phyloP scores from a whole-genome alignment of 2,329 filamentous ascomycete species.

The Penicillium sp. region DNA sequence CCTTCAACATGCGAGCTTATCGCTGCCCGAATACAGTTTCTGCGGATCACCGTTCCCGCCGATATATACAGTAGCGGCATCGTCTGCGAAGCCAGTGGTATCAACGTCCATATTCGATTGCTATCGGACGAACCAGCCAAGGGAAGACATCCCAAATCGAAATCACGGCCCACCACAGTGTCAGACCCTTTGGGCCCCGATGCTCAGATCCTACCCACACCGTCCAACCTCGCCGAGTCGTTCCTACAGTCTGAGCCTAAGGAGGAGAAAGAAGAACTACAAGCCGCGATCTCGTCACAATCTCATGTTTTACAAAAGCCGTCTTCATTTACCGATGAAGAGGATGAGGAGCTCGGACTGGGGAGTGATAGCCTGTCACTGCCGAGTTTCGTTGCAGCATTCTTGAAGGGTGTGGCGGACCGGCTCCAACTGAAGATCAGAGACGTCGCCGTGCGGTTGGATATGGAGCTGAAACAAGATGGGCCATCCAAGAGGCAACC shows the following conservation, averaged over 20 bases:
- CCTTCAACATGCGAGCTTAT: slow-evolving; percentile 66
- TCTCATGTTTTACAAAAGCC: slow-evolving; percentile 49
- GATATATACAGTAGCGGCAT: slow-evolving; percentile 85
- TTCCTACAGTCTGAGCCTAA: slow-evolving; percentile 56
- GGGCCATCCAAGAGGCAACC: slow-evolving; percentile 32
- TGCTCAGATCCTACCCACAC: slow-evolving; percentile 46
- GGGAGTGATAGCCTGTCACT: slow-evolving; percentile 53
- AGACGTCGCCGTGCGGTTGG: slow-evolving; percentile 50
- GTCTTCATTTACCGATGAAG: slow-evolving; percentile 44
- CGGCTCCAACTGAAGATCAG: slow-evolving; percentile 51
- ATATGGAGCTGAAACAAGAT: slow-evolving; percentile 44
- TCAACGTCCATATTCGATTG: slow-evolving; percentile 64
- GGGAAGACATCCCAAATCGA: slow-evolving; percentile 27
- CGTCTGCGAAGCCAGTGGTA: slow-evolving; percentile 71
- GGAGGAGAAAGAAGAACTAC: slow-evolving; percentile 54
- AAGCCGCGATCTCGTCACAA: slow-evolving; percentile 52
- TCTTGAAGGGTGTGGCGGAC: slow-evolving; percentile 55
- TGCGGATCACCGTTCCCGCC: slow-evolving; percentile 78
- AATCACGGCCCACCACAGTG: slow-evolving; percentile 9
- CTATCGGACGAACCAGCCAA: slow-evolving; percentile 37
- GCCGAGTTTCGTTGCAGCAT: slow-evolving; percentile 56
- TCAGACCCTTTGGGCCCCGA: slow-evolving; percentile 25
- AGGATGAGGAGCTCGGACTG: slow-evolving; percentile 48
- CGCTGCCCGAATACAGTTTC: slow-evolving; percentile 67
- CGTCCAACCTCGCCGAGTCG: slow-evolving; percentile 56